These are phyloP conservation scores for Teunomyces aglyptinius DNA, from an alignment of 805 yeast genomes.

Conservation along the genomic window DNA sequence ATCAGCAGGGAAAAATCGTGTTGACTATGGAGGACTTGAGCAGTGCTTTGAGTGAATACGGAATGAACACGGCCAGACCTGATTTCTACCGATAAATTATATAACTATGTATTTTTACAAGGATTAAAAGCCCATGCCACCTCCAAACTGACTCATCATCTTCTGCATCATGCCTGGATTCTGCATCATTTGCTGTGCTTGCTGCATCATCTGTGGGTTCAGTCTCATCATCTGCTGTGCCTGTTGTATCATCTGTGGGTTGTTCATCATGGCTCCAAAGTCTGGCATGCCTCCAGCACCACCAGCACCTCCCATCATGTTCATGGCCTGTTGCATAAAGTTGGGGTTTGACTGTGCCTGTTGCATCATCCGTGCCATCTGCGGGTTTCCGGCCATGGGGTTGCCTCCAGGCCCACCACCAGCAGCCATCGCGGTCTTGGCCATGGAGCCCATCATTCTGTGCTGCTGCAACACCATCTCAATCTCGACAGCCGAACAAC, in stretches of 20 bases:
- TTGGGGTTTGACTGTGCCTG: slow-evolving; percentile 51
- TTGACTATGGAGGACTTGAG: slow-evolving; percentile 91
- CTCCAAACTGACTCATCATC: slow-evolving; percentile 69
- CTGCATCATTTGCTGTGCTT: slow-evolving; percentile 44
- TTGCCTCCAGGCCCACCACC: slow-evolving; percentile 28
- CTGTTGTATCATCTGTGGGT: slow-evolving; percentile 48
- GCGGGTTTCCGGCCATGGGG: slow-evolving; percentile 32
- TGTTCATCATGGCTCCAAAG: slow-evolving; percentile 62
- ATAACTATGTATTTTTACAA: slow-evolving; percentile 3
- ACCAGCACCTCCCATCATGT: slow-evolving; percentile 55
- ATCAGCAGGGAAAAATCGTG: slow-evolving; percentile 72
- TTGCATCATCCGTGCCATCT: slow-evolving; percentile 53
- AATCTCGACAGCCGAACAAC: slow-evolving; percentile 87
- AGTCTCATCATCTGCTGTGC: slow-evolving; percentile 47
- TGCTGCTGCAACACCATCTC: slow-evolving; percentile 91
- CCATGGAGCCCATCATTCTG: slow-evolving; percentile 92
- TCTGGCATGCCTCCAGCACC: slow-evolving; percentile 41
- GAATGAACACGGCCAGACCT: slow-evolving; percentile 84
- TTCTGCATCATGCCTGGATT: slow-evolving; percentile 69
- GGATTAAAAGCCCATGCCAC: slow-evolving; percentile 9
- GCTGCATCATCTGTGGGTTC: slow-evolving; percentile 46
- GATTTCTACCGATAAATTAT: slow-evolving; percentile 75
- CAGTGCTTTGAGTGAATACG: slow-evolving; percentile 90
- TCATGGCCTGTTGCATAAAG: slow-evolving; percentile 62
- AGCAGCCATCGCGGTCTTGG: slow-evolving; percentile 62